Base-by-base conservation (phyloP, 805 yeast species). In the Monosporozyma servazzii region DNA sequence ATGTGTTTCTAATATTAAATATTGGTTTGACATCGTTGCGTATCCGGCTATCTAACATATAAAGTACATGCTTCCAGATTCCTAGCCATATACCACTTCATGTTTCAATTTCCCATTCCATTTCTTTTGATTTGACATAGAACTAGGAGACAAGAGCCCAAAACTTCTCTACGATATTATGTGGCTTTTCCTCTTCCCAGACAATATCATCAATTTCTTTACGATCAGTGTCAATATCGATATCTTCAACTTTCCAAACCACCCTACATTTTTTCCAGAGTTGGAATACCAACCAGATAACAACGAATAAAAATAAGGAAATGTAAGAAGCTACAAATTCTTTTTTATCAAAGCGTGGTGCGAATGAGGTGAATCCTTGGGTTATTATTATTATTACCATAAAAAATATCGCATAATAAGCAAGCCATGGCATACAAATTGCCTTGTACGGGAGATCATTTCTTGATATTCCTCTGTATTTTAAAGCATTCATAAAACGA, bases 361-460 rank as follows among this genome's bases (percentile, higher is more conserved):
- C 77, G 69, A 86, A 86, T 1, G 77, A 78, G 1, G 73, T 64
- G 65, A 75, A 86, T 36, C 93, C 93, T 65, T 86, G 88, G 53
- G 86, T 71, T 55, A 86, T 73, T 18, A 77, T 75, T 60, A 86
- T 75, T 33, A 82, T 58, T n/a, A 74, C 65, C 50, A 82, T 72
- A 53, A 76, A 70, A 50, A 73, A 65, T 5, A 78, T 68, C 2
- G 88, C 77, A 58, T 83, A 81, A 67, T 78, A 80, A 1, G 89
- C 84, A 52, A 71, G 68, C 57, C 62, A 77, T 5, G 91, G 90
- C 80, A 81, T 82, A 51, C 74, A 71, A 20, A 61, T 61, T 11
- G 90, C 88, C 64, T 80, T 82, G 73, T 73, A 86, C 7, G 91
- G 90, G 51, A 86, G 72, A 9, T 74, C 71, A 58, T 81, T 79